Percentiles rank a stretch among this genome's conserved stretches.
Conservation (phyloP, 106 monocot genomes). For the Dendrobium officinale region DNA sequence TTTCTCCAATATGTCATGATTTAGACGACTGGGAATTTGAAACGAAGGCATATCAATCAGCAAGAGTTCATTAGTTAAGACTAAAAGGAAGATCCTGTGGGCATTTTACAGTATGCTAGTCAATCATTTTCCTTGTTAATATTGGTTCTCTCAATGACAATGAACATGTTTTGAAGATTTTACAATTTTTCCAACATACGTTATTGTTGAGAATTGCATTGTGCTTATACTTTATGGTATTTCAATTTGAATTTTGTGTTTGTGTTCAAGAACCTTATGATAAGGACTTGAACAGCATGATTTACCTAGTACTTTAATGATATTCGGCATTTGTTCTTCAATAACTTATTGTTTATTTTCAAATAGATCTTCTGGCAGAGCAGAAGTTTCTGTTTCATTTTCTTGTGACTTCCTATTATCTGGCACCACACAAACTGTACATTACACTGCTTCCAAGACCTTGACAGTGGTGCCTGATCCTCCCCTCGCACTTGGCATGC, state of each 20-base stretch:
- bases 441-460: constrained; percentile 50
- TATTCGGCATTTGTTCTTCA: not conserved
- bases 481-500: constrained; percentile 79
- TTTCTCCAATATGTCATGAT: too few species aligned
- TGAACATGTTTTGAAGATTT: not conserved
- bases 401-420: constrained; percentile 56
- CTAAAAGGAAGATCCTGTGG: too few species aligned
- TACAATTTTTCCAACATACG: not conserved
- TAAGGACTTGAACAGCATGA: not conserved
- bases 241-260: not conserved
- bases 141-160: not conserved
- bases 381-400: constrained; percentile 69
- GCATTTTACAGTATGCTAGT: not conserved
- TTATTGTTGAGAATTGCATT: not conserved
- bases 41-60: too few species aligned
- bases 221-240: not conserved
- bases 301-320: not conserved
- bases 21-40: too few species aligned
- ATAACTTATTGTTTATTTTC: constrained; percentile 2
- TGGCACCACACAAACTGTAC: constrained; percentile 24
- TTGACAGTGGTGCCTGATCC: constrained; percentile 65
- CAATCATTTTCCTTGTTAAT: not conserved
- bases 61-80: too few species aligned
- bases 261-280: not conserved
- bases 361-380: constrained; percentile 74